Base-by-base conservation (phyloP, 1,139 yeast species). In the Saccharomycopsis hybrid region DNA sequence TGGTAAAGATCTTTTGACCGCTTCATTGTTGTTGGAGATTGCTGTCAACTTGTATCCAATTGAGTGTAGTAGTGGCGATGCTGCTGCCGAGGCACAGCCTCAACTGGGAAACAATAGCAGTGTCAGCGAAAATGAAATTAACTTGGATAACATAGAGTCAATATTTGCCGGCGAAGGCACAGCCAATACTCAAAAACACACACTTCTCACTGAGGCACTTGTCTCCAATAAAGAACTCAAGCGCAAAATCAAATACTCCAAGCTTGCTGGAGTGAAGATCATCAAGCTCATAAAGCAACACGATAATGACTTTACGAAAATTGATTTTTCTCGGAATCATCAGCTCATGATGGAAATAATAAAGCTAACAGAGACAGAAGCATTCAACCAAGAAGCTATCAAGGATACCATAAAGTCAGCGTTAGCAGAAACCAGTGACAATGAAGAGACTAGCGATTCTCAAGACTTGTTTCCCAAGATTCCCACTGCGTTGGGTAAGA, bases 1-100 rank as follows among this genome's bases (percentile, higher is more conserved):
- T 24, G 53, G 48, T 5, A 27, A 13, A 11, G 33, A 43, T 4
- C 40, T 51, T 2, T 36, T 50, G 2, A 30, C 39, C 11, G 46
- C 53, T n/a, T 31, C 53, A 27, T 25, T 39, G 4, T 24, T 48
- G 4, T 41, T 51, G 35, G 52, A 49, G 27, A 43, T 51, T n/a
- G 46, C 40, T 7, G 7, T 42, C 7, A 36, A 28, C 5, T 11
- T 39, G 13, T 50, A 33, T 25, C 44, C 47, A 5, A 9, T 39
- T 3, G 47, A 42, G 9, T 3, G 9, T 25, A 5, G 13, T 7
- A 11, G 5, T 9, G 18, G 7, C 9, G 9, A 24, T 18, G 27
- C 8, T 3, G 36, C 28, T 11, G 18, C 18, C 18, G 18, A 18
- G 18, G 36, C 11, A 25, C n/a, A 18, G 18, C 35, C 18, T 7